Evolutionary conservation across 129 eudicot species (phyloP).

Genomic region (carrot (Daucus carota)): DH1_v3.0 NC_030386.2:36445001-36445500

Average conservation of each 20-base stretch:
- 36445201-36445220: not conserved
- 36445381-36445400: not conserved
- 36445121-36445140: not conserved
- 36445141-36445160: no score
- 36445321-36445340: not conserved
- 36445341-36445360: not conserved
- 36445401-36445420: not conserved
- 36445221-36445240: not conserved
- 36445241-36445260: not conserved
- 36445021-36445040: not conserved
- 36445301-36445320: not conserved
- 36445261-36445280: not conserved
- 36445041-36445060: not conserved
- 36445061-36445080: not conserved
- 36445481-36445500: conserved; percentile 79
- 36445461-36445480: conserved; percentile 6
- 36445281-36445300: not conserved
- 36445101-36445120: no score
- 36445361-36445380: not conserved
- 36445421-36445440: not conserved
- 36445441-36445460: not conserved
- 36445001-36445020: not conserved
- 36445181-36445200: not conserved
- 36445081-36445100: not conserved
- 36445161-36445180: not conserved